Evolutionary conservation across 228 moss, liverwort and hornwort genomes (phyloP), one percentile per base, ranked within the genome.

Genomic region (Sphagnum magellanicum): DNA sequence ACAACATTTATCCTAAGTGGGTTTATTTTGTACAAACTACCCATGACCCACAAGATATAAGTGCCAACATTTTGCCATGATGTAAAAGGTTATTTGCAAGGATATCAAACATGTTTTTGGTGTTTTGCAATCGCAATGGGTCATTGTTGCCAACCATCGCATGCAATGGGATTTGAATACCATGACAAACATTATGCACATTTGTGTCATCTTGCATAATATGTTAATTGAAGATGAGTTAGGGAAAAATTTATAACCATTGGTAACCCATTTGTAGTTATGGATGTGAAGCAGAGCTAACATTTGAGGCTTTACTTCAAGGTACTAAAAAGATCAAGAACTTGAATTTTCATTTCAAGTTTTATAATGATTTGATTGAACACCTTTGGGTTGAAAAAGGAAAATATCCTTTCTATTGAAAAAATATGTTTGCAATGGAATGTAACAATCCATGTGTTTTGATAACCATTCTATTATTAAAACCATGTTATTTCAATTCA

Each of bases 151-250:
- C 15, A 81, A 81, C 66, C 81, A 75, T 5, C 74, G 76, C 48
- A 61, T 75, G 17, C 81, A 84, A 9, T 84, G 76, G 78, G 78
- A 84, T 68, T 73, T 84, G 78, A 69, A 80, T 62, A 62, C 61
- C 17, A 62, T 62, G 1, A 14, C 7, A 14, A 15, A 62, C 61
- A 62, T 6, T 17, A 62, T 6, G 61, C 16, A 10, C 1, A 51
- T 51, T 50, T 13, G 12, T 5, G 66, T 66, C 12, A 66, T 66
- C 66, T n/a, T 66, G 50, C 66, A 66, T 15, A 66, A 66, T 16
- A 6, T 62, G 61, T 6, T 62, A 1, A 62, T 62, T 4, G 5
- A 62, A 2, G 61, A 62, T 62, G 61, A 62, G 4, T 17, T 6
- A 62, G 61, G 15, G 7, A 10, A 10, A 16, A 15, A 4, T 0